phyloP scores from a whole-genome alignment of 306 rosid genomes.

The Rosa rugosa region DNA sequence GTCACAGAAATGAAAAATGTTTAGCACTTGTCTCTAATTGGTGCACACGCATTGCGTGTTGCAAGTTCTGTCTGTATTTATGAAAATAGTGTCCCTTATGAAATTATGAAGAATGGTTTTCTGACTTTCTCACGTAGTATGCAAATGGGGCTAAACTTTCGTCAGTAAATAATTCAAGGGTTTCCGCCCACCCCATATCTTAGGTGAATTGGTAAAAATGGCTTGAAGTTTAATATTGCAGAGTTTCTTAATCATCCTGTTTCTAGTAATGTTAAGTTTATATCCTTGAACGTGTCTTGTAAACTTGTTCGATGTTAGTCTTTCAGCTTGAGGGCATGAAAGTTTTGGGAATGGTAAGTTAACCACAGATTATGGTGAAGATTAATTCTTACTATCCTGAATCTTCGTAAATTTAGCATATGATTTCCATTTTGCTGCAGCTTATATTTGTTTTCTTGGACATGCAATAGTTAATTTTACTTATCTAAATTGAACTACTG shows the following conservation, averaged over 20 bases:
- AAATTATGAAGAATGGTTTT: neutral
- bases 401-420: neutral
- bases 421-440: neutral
- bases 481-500: neutral
- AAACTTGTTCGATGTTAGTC: neutral
- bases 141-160: neutral
- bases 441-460: neutral
- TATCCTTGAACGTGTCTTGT: neutral
- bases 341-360: neutral
- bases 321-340: neutral
- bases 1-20: neutral
- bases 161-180: neutral
- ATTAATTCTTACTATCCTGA: neutral
- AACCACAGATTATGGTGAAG: neutral
- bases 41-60: neutral
- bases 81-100: neutral
- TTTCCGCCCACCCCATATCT: neutral
- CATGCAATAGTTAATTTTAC: neutral
- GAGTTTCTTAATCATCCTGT: neutral
- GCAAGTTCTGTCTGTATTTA: neutral
- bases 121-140: neutral
- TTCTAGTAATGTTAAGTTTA: neutral
- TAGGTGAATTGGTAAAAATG: neutral
- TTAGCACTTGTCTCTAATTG: neutral
- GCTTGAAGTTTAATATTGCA: neutral